A percentile compares a stretch with the other conserved stretches of the same genome.
These are phyloP conservation scores for Ogataea populi-albae DNA, from an alignment of 805 yeast genomes.

Conservation along the genomic window DNA sequence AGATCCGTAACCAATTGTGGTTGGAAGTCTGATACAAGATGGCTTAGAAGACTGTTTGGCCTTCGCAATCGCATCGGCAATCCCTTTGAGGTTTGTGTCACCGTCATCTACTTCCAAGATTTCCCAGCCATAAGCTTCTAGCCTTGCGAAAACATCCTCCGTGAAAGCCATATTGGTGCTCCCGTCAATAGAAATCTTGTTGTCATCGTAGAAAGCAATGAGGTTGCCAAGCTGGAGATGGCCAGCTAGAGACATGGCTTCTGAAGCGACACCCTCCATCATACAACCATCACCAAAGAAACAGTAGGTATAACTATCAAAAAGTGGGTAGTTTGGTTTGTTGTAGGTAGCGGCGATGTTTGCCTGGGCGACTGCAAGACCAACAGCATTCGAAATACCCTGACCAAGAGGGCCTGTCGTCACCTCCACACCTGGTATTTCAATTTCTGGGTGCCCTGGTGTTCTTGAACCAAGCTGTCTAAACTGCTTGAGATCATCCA, in stretches of 20 bases:
- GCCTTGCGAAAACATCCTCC: conserved; percentile 83
- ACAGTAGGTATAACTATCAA: conserved; percentile 73
- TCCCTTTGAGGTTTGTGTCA: conserved; percentile 70
- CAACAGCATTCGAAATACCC: conserved; percentile 95
- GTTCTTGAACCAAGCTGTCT: conserved; percentile 88
- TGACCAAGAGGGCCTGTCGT: conserved; percentile 99
- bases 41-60: conserved; percentile 88
- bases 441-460: conserved; percentile 97
- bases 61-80: conserved; percentile 66
- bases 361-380: conserved; percentile 91
- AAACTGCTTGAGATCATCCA: conserved; percentile 87
- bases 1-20: conserved; percentile 95
- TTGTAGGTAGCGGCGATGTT: conserved; percentile 91
- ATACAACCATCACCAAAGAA: conserved; percentile 97
- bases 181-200: conserved; percentile 97
- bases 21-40: conserved; percentile 80
- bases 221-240: conserved; percentile 90
- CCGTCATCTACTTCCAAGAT: conserved; percentile 74
- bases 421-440: conserved; percentile 90
- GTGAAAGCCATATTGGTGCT: conserved; percentile 85
- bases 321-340: conserved; percentile 73
- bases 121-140: conserved; percentile 95
- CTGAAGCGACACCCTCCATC: conserved; percentile 96
- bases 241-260: conserved; percentile 93
- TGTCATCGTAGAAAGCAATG: conserved; percentile 95